Base-by-base conservation (phyloP, 495 filamentous ascomycete species). In the Penicillium desertorum region DNA sequence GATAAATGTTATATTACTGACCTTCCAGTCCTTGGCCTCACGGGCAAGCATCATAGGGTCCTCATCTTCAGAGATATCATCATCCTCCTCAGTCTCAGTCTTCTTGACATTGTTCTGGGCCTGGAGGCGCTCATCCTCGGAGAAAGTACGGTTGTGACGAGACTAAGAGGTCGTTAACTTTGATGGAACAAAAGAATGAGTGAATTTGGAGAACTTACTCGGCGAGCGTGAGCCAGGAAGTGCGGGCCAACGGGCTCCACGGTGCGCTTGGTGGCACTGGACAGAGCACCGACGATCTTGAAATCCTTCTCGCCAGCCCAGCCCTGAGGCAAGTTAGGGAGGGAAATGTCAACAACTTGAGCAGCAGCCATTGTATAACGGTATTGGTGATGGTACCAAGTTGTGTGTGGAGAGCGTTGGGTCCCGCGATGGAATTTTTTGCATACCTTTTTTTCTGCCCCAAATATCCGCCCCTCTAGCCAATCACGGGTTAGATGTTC, bases 1-100 rank as follows among this genome's bases (percentile, higher is more conserved):
- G 14, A 20, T 10, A 19, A 36, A 45, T 32, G 3, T 17, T n/a
- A 20, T 10, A 36, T 36, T 8, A 62, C 77, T 56, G 75, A 92
- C 92, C 89, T 98, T 98, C 94, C 94, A 98, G 81, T 98, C 94
- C 81, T 98, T 98, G 58, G 94, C 91, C 62, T 98, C 92, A 27
- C 92, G 84, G 64, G 86, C 78, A 14, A 98, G 86, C 84, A 97
- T 88, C 79, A 94, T 80, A 49, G 89, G 85, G 66, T 96, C 90
- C 75, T 98, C 94, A 37, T 86, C 76, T 76, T 98, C 94, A 77
- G 88, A 92, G 73, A 94, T 92, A 53, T 96, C 91, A 63, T 86
- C 87, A 45, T 86, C 84, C 54, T 96, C 88, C 53, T 96, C 90
- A 58, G 93, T 90, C 74, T 98, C 94, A 48, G 94, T 86, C 75